Percentiles rank a stretch among this genome's conserved stretches.
These are phyloP conservation scores for Suhomyces atakaporum DNA, from an alignment of 1,139 yeast species.

Conservation along the genomic window DNA sequence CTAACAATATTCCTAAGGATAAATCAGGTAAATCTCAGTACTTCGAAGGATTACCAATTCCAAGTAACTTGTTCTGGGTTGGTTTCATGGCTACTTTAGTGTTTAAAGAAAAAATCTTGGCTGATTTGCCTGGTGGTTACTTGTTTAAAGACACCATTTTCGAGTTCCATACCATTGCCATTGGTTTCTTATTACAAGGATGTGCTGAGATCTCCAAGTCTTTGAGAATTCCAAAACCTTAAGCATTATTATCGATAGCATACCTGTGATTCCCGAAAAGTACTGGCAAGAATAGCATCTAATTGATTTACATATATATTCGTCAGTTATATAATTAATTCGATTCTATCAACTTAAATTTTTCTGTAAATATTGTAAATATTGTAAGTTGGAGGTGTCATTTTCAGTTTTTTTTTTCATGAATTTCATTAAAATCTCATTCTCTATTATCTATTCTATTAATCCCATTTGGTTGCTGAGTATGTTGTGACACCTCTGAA, in stretches of 20 bases:
- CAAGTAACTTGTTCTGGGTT: slow-evolving; percentile 79
- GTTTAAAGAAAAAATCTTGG: slow-evolving; percentile 47
- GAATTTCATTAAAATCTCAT: not conserved
- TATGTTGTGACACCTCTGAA: slow-evolving; percentile 25
- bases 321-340: no score
- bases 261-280: no score
- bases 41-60: slow-evolving; percentile 96
- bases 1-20: slow-evolving; percentile 90
- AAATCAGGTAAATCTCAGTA: slow-evolving; percentile 73
- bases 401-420: not conserved
- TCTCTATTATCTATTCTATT: not conserved
- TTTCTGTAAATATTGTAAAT: no score
- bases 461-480: slow-evolving; percentile 1
- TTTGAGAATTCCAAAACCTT: slow-evolving; percentile 87
- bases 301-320: no score
- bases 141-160: slow-evolving; percentile 52
- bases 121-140: slow-evolving; percentile 67
- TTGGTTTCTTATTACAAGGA: slow-evolving; percentile 75
- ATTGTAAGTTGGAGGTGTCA: no score
- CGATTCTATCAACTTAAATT: no score
- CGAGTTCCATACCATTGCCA: slow-evolving; percentile 74
- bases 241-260: no score
- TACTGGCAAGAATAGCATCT: no score
- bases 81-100: slow-evolving; percentile 68
- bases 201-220: slow-evolving; percentile 91